Evolutionary conservation across 208 protist species (phyloP).

Genomic region (Leishmania arabica): DNA sequence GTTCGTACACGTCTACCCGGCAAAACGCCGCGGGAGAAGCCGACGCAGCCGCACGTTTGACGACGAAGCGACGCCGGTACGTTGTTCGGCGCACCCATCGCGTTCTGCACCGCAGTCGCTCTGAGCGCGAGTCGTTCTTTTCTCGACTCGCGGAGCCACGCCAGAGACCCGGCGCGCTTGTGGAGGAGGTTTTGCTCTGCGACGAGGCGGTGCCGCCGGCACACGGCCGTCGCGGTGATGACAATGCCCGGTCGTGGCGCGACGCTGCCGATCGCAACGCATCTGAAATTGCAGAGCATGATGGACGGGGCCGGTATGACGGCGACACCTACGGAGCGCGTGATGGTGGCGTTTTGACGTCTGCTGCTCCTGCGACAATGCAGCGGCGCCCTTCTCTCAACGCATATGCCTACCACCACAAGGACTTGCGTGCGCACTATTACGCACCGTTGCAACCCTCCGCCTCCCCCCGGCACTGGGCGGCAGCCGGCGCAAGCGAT

Average conservation of each 20-base stretch:
- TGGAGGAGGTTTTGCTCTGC: constrained; percentile 29
- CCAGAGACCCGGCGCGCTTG: constrained; percentile 17
- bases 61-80: constrained; percentile 15
- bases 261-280: background rate
- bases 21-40: background rate
- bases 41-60: background rate
- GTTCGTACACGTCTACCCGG: background rate
- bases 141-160: constrained; percentile 44
- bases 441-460: background rate
- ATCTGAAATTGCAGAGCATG: background rate
- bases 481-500: background rate
- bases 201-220: background rate
- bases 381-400: background rate
- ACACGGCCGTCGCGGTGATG: background rate
- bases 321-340: background rate
- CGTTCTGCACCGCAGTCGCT: constrained; percentile 17
- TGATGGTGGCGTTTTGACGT: background rate
- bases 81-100: constrained; percentile 24
- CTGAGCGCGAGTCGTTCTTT: constrained; percentile 45
- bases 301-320: background rate
- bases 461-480: background rate
- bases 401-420: background rate
- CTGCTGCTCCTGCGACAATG: background rate
- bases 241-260: background rate
- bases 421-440: background rate